phyloP scores from a whole-genome alignment of 768 basidiomycete species.

The Fibroporia radiculosa region DNA sequence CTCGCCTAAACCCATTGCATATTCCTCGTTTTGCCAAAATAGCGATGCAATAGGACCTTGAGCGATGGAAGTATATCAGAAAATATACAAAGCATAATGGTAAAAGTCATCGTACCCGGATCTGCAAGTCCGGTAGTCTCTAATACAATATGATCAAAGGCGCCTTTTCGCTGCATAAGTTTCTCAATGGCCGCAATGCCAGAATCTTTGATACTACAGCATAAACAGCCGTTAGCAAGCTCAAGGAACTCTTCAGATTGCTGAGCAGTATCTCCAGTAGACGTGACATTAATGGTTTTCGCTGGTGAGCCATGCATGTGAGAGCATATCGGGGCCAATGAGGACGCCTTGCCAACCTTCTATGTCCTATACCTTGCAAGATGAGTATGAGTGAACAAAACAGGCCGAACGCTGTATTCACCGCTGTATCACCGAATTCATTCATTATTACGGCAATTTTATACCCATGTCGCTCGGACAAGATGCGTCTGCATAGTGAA shows the following conservation, averaged over 20 bases:
- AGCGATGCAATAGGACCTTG: conserved; percentile 79
- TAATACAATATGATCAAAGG: conserved; percentile 91
- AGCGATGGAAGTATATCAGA: conserved; percentile 1
- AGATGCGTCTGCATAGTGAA: conserved; percentile 56
- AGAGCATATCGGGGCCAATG: not conserved
- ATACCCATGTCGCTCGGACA: conserved; percentile 91
- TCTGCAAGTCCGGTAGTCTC: conserved; percentile 97
- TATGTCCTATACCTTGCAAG: conserved; percentile 55
- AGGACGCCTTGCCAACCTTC: conserved; percentile 38
- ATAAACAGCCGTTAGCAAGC: conserved; percentile 94
- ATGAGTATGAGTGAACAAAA: not conserved
- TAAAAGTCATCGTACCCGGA: conserved; percentile 51
- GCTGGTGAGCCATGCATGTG: conserved; percentile 38
- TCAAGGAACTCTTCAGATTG: conserved; percentile 84
- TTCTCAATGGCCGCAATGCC: conserved; percentile 93
- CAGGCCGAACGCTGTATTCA: no score
- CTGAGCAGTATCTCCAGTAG: conserved; percentile 50
- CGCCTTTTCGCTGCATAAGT: conserved; percentile 77
- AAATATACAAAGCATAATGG: not conserved
- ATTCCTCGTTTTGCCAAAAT: conserved; percentile 87
- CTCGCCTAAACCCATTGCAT: conserved; percentile 52
- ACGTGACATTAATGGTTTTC: conserved; percentile 78
- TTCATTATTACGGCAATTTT: conserved; percentile 98
- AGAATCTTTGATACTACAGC: conserved; percentile 93
- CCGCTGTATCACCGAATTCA: conserved; percentile 94